Percentiles rank a stretch among this genome's conserved stretches.
These are phyloP conservation scores for Linnemannia zychae DNA, from an alignment of 192 early-diverging fungal genomes.

Conservation along the genomic window DNA sequence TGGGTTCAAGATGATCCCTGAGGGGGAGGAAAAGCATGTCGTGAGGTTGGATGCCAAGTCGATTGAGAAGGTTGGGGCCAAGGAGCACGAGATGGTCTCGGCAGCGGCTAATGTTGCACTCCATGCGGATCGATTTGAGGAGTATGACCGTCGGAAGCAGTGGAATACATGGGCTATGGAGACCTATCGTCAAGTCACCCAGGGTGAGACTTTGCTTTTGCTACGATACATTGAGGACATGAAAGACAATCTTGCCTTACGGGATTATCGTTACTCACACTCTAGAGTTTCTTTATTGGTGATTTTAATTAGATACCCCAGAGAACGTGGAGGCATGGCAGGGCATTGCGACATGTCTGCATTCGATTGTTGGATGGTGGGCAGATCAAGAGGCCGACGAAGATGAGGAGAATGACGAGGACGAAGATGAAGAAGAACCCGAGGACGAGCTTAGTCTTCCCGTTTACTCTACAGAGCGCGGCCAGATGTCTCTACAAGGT, in stretches of 20 bases:
- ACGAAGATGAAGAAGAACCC: slow-evolving; percentile 43
- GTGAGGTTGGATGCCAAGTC: slow-evolving; percentile 45
- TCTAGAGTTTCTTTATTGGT: not conserved
- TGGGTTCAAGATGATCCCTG: slow-evolving; percentile 36
- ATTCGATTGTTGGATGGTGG: slow-evolving; percentile 58
- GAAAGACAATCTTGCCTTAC: not conserved
- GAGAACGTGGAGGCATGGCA: slow-evolving; percentile 53
- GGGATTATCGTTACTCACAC: no score
- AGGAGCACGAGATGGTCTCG: slow-evolving; percentile 43
- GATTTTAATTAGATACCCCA: slow-evolving; percentile 23
- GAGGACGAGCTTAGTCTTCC: slow-evolving; percentile 52
- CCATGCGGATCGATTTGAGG: slow-evolving; percentile 51
- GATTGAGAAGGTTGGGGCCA: slow-evolving; percentile 42
- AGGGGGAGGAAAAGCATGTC: slow-evolving; percentile 48
- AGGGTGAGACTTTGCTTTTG: slow-evolving; percentile 17
- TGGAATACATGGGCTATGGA: slow-evolving; percentile 53
- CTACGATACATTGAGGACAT: not conserved
- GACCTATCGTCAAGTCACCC: slow-evolving; percentile 32
- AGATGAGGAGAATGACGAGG: slow-evolving; percentile 24
- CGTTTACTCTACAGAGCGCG: slow-evolving; percentile 45
- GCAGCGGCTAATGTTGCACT: slow-evolving; percentile 48
- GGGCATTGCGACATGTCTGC: slow-evolving; percentile 50
- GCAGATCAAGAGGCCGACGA: slow-evolving; percentile 45
- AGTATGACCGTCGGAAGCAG: slow-evolving; percentile 44
- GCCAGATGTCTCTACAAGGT: slow-evolving; percentile 46